These are phyloP conservation scores for Eutrema japonicum DNA, from an alignment of 345 rosid genomes.

Conservation along the genomic window DNA sequence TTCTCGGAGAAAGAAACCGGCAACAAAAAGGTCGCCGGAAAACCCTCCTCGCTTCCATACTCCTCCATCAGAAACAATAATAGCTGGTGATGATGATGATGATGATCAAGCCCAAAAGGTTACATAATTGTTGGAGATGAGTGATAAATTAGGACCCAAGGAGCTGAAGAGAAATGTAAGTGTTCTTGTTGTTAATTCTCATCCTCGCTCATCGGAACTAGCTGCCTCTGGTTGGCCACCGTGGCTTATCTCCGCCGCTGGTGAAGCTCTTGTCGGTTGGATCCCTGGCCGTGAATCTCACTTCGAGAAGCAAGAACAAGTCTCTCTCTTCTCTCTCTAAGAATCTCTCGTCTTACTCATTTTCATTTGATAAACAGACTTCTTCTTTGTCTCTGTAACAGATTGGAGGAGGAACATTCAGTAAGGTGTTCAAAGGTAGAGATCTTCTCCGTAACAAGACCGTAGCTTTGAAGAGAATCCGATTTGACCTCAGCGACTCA, in stretches of 20 bases:
- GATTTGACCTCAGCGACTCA: conserved; percentile 65
- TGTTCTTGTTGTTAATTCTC: conserved; percentile 33
- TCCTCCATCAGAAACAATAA: conserved; percentile 24
- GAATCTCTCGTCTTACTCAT: not conserved
- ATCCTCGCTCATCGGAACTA: conserved; percentile 37
- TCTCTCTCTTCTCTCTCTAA: conserved; percentile 34
- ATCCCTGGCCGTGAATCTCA: conserved; percentile 65
- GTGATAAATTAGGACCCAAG: conserved; percentile 22
- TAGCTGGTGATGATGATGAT: not conserved
- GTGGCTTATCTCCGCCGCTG: conserved; percentile 83
- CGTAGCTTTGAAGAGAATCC: conserved; percentile 80
- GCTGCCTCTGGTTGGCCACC: conserved; percentile 78
- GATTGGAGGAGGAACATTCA: conserved; percentile 97
- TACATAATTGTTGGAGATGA: conserved; percentile 14
- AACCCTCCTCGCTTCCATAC: conserved; percentile 7
- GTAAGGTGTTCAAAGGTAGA: conserved; percentile 82
- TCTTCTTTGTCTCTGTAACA: conserved; percentile 45
- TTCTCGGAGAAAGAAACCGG: conserved; percentile 28
- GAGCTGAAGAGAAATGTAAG: conserved; percentile 39
- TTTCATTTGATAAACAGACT: not conserved
- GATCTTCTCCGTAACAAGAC: conserved; percentile 64
- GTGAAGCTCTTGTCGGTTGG: conserved; percentile 90
- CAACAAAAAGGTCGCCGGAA: conserved; percentile 21
- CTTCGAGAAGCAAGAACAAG: conserved; percentile 84
- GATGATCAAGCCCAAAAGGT: not conserved